Percentiles rank a stretch among this genome's conserved stretches.
Evolutionary conservation across 106 monocot genomes (phyloP).

Genomic region (Dendrobium catenatum): DNA sequence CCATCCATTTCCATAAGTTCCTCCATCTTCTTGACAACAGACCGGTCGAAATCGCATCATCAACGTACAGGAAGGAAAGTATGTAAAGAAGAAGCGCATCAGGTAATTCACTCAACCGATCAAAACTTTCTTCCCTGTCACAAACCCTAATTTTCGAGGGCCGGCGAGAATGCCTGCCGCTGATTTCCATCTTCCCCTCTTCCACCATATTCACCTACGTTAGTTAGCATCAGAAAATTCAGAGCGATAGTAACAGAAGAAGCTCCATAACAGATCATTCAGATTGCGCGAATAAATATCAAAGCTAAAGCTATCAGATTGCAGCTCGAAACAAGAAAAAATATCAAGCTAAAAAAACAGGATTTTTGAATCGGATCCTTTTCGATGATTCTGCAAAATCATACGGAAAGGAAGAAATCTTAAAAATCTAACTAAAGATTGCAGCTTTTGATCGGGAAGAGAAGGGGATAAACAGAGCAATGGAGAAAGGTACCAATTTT

Average conservation of each 20-base stretch:
- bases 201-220: neutral
- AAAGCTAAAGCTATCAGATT: too few relatives aligned
- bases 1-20: slow-evolving; percentile 6
- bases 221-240: neutral
- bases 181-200: neutral
- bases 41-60: slow-evolving; percentile 2
- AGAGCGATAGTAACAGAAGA: neutral
- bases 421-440: too few relatives aligned
- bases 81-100: slow-evolving; percentile 1
- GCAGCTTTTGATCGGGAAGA: too few relatives aligned
- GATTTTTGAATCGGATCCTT: too few relatives aligned
- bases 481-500: too few relatives aligned
- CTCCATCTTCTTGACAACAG: slow-evolving; percentile 8
- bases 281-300: too few relatives aligned
- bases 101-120: neutral
- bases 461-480: too few relatives aligned
- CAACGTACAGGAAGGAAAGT: neutral
- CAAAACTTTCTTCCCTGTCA: neutral
- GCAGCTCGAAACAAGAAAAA: too few relatives aligned
- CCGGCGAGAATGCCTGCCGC: neutral
- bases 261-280: too few relatives aligned
- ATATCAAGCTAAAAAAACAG: too few relatives aligned
- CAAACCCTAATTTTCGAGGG: neutral
- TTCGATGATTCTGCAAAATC: too few relatives aligned
- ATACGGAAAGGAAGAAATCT: too few relatives aligned